Evolutionary conservation across 225 moss, liverwort and hornwort species (phyloP).

Genomic region (Neckera pumila): DNA sequence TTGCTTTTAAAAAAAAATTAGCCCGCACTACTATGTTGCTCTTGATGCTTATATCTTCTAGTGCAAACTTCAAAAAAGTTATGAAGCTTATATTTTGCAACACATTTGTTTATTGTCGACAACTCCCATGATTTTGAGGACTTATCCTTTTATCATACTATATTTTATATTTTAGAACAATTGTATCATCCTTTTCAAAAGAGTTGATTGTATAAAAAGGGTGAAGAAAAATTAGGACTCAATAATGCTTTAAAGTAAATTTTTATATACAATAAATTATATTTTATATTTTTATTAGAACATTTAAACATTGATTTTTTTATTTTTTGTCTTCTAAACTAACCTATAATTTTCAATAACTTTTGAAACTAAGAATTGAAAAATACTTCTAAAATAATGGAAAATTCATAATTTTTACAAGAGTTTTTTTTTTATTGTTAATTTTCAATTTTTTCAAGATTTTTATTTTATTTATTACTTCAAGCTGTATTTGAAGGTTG

Average conservation of each 20-base stretch:
- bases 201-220: background rate
- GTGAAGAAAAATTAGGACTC: background rate
- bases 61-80: background rate
- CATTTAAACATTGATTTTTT: background rate
- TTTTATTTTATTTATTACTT: background rate
- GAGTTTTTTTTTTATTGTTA: too few species aligned
- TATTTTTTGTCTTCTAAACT: too few species aligned
- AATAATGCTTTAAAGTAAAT: background rate
- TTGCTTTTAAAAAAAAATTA: background rate
- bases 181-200: background rate
- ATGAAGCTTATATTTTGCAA: background rate
- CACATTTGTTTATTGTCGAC: background rate
- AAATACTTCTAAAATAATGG: background rate
- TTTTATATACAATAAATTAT: background rate
- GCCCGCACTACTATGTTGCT: fast-evolving
- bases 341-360: background rate
- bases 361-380: too few species aligned
- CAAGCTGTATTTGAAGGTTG: background rate
- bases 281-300: background rate
- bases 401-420: background rate
- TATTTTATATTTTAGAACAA: background rate
- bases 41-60: fast-evolving
- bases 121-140: fast-evolving
- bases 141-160: background rate
- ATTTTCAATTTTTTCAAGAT: too few species aligned